These are phyloP conservation scores for Plasmodium cynomolgi DNA, from an alignment of 169 alveolate genomes.

Conservation along the genomic window DNA sequence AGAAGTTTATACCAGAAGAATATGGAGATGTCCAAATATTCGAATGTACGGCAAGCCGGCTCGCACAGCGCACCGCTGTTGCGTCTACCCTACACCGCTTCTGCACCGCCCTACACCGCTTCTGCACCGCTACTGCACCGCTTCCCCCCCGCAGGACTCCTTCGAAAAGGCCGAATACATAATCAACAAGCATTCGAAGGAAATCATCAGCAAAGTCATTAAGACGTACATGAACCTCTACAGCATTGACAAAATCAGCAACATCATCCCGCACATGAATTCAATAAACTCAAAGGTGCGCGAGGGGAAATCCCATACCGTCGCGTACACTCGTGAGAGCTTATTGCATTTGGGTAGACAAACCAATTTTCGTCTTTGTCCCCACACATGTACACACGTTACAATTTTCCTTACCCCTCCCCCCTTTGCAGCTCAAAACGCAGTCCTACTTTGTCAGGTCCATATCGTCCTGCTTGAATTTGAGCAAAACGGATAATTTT, in stretches of 20 bases:
- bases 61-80: background rate
- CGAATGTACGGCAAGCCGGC: slow-evolving; percentile 13
- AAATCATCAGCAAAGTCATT: slow-evolving; percentile 61
- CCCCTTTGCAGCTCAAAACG: slow-evolving; percentile 41
- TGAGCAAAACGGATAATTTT: slow-evolving; percentile 54
- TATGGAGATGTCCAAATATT: slow-evolving; percentile 24
- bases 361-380: background rate
- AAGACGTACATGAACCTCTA: slow-evolving; percentile 69
- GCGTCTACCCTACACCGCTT: too few species aligned
- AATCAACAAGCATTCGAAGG: slow-evolving; percentile 71
- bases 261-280: slow-evolving; percentile 67
- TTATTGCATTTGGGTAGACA: background rate
- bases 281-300: slow-evolving; percentile 59
- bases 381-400: background rate
- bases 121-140: too few species aligned
- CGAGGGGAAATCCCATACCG: background rate
- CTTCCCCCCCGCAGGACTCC: slow-evolving; percentile 50
- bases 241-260: slow-evolving; percentile 41
- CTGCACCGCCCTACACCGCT: background rate
- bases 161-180: slow-evolving; percentile 66
- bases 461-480: slow-evolving; percentile 60
- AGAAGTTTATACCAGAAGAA: slow-evolving; percentile 12
- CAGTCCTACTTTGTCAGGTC: slow-evolving; percentile 61
- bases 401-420: background rate
- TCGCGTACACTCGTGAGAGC: background rate